Percentiles rank a stretch among this genome's conserved stretches.
phyloP scores from a whole-genome alignment of 2,329 filamentous ascomycete species.

The Neurospora crassa region DNA sequence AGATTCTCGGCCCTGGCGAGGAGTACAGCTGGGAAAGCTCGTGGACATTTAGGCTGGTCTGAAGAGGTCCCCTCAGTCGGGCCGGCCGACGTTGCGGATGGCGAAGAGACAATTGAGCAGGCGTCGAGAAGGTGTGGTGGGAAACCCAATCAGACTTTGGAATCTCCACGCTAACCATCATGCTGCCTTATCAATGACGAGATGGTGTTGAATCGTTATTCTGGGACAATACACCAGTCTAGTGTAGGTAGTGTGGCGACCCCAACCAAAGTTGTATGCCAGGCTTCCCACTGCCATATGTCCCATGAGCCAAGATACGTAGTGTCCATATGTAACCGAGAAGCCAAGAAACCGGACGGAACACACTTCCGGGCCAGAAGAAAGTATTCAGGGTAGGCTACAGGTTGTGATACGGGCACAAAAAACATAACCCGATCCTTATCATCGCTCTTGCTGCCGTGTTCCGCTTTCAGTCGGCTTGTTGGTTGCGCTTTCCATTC shows the following conservation, averaged over 20 bases:
- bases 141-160: background rate
- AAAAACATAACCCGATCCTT: background rate
- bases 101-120: background rate
- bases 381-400: background rate
- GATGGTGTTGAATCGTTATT: background rate
- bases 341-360: background rate
- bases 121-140: background rate
- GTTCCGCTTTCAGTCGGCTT: background rate
- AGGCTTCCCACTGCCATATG: background rate
- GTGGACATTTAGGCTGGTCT: conserved; percentile 30
- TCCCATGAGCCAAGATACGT: background rate
- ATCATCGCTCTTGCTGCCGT: background rate
- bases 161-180: background rate
- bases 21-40: conserved; percentile 34
- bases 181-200: background rate
- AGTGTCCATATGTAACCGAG: background rate
- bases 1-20: conserved; percentile 32
- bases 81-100: background rate
- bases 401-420: background rate
- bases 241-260: background rate
- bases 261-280: background rate
- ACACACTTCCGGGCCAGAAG: background rate
- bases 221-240: background rate
- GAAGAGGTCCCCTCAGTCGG: background rate
- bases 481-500: background rate